Evolutionary conservation across 805 yeast genomes (phyloP).

Genomic region (Kodamaea jinghongensis): DNA sequence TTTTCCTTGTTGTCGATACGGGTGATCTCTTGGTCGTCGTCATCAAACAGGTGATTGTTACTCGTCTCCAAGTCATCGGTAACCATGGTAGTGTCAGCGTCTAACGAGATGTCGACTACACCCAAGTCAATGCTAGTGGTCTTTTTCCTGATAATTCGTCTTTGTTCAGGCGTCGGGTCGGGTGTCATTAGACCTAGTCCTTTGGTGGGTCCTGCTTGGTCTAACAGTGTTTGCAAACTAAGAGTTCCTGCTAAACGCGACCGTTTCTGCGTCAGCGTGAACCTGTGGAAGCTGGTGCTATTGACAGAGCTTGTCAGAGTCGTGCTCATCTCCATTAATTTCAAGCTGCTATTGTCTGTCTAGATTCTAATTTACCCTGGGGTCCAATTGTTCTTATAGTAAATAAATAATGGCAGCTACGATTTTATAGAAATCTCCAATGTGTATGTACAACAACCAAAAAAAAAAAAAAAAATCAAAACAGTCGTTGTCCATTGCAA

Average conservation of each 20-base stretch:
- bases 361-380: neutral
- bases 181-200: neutral
- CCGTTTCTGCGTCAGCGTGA: neutral
- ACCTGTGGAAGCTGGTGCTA: neutral
- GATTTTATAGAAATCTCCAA: conserved; percentile 1
- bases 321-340: conserved; percentile 1
- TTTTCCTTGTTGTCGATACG: no score
- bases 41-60: neutral
- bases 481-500: conserved; percentile 1
- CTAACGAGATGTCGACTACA: neutral
- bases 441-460: neutral
- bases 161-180: conserved; percentile 1
- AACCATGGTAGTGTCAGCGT: neutral
- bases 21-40: no score
- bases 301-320: conserved; percentile 1
- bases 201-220: neutral
- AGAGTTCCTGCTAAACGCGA: neutral
- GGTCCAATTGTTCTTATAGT: no score
- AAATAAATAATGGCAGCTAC: neutral
- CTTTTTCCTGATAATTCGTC: neutral
- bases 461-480: neutral
- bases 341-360: neutral
- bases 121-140: conserved; percentile 2
- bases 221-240: neutral
- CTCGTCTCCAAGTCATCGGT: neutral